Evolutionary conservation across 1,284 basidiomycete species (phyloP), one percentile per base, ranked within the genome.

Genomic region (Ceratobasidium sp.): DNA sequence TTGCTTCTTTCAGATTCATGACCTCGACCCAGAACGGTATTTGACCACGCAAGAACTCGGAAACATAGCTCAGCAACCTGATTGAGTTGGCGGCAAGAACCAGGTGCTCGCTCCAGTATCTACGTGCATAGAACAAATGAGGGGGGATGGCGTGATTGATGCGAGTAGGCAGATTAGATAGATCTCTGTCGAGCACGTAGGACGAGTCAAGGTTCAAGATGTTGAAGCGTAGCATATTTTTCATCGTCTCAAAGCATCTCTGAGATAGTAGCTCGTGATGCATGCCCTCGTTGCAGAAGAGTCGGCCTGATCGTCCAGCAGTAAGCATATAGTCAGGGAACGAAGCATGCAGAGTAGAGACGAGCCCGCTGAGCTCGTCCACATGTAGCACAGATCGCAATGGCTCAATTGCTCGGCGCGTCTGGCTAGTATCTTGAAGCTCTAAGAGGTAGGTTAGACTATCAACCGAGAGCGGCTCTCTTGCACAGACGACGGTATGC

Each of bases 261-360:
- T 46, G 13, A 2, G 42, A n/a, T 17, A 50, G 46, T 9, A 15
- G 2, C 7, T 23, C 13, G 2, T 50, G 10, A 7, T 48, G 64
- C 10, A 10, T 20, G 26, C n/a, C 46, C 10, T 17, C 3, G 15
- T 66, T 26, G 26, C 42, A 66, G 20, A 26, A 66, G 12, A 66
- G 33, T 9, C n/a, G 23, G 3, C 3, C 50, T 6, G 44, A 46
- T 7, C 64, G 64, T 5, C 50, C 44, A 13, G 3, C 23, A 46
- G 6, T 66, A 0, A 66, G 64, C 44, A 66, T 26, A 66, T 48
- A 66, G 38, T 66, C 64, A 7, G 64, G 40, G 12, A 66, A 66
- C 1, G 64, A 66, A 4, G n/a, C 17, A 50, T 66, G 64, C 20
- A 66, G 20, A 4, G n/a, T 5, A n/a, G 64, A 66, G 28, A 61